Evolutionary conservation across 192 early-diverging fungal species (phyloP), one percentile per base, ranked within the genome.

Genomic region (Obelidium mucronatum): DNA sequence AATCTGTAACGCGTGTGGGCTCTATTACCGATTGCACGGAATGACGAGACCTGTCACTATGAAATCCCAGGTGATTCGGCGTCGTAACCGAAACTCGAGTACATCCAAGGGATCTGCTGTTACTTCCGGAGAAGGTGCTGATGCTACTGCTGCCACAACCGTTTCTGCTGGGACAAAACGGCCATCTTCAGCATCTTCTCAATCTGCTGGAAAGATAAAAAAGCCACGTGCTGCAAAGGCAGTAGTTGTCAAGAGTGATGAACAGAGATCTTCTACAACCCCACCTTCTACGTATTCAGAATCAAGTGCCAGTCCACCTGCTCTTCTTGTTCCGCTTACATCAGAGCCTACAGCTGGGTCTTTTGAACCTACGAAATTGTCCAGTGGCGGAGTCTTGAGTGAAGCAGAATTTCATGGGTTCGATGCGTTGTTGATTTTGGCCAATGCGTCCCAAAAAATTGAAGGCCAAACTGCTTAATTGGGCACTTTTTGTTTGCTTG

Each of bases 1-100:
- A 1, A 88, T 98, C 8, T 98, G 97, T 78, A 98, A 98, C 72
- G 96, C 96, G 0, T 98, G 97, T 74, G 97, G 97, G 1, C 80
- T 98, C 67, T 98, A 93, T 70, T 73, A 40, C 77, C 96, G 95
- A 82, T 80, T 97, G 28, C 94, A 97, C 74, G 91, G 91, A 35
- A 87, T 86, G 54, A 84, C 89, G 3, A 84, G 96, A 28, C 96
- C 95, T 1, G 87, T 93, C 22, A 48, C 24, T 24, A 58, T 22
- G 8, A 24, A 0, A 26, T 22, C 24, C 26, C 8, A 0, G 24
- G 55, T 58, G 24, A 58, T 58, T 58, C 8, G 55, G 24, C 22
- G 55, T 8, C 11, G 55, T 8, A 58, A 31, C 24, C 55, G 55
- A 31, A 58, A 58, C 24, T 11, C 17, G 24, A 58, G 30, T 24